These are phyloP conservation scores for Saccharum officinarum DNA, from an alignment of 176 grass and related monocot genomes.

Conservation along the genomic window DNA sequence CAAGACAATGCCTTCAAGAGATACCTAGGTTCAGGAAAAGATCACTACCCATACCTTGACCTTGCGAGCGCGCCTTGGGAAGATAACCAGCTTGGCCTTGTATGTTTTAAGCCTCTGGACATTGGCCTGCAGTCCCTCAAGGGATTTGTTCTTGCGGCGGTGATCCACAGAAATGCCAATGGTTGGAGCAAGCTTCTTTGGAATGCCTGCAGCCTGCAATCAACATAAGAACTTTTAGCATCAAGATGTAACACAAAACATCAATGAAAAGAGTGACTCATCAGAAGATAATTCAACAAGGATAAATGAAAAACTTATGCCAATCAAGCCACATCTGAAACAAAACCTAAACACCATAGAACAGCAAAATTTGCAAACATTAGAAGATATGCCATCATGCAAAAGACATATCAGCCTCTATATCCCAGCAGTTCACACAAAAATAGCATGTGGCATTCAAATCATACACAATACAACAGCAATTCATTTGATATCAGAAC, in stretches of 20 bases:
- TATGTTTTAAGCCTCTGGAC: conserved; percentile 89
- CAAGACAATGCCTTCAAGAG: background rate
- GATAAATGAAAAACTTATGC: background rate
- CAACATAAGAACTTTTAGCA: background rate
- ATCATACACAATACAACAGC: background rate
- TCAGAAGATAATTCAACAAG: background rate
- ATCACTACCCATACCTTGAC: conserved; percentile 52
- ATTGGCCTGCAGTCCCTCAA: conserved; percentile 56
- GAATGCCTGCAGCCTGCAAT: conserved; percentile 71
- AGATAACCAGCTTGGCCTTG: conserved; percentile 95
- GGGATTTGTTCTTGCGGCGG: background rate
- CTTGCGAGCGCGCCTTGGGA: conserved; percentile 79
- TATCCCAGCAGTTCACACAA: background rate
- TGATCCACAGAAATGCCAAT: conserved; percentile 57
- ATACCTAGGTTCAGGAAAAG: background rate
- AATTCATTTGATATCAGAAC: background rate
- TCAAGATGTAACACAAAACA: background rate
- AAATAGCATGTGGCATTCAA: background rate
- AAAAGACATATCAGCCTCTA: background rate
- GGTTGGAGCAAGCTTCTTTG: conserved; percentile 83
- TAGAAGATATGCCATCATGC: background rate
- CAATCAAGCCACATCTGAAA: background rate
- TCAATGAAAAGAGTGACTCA: background rate
- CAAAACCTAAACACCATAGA: background rate
- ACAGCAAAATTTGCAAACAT: background rate